Conservation (phyloP, 495 filamentous ascomycete species). For the Acidiella bohemica region DNA sequence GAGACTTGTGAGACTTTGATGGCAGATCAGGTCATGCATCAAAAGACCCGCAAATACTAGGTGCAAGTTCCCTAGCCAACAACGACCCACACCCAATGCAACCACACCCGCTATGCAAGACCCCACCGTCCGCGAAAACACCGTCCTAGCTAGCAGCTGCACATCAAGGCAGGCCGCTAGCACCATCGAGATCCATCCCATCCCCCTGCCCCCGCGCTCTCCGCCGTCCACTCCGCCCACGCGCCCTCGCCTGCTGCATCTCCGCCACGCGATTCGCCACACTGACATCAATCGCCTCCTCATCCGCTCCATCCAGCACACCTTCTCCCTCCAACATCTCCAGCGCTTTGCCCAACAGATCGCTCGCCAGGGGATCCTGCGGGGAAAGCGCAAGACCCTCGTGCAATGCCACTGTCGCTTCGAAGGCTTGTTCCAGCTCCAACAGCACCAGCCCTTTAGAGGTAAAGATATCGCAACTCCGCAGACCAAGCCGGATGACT, state of each 20-base stretch:
- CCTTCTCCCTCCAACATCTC: conserved; percentile 21
- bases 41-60: no score
- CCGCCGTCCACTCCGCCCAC: conserved; percentile 7
- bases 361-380: conserved; percentile 33
- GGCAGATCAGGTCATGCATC: no score
- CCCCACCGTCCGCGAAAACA: no score
- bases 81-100: no score
- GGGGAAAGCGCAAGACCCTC: conserved; percentile 33
- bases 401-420: conserved; percentile 30
- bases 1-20: no score
- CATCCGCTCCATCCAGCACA: conserved; percentile 21
- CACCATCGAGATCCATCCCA: conserved; percentile 15
- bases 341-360: conserved; percentile 29
- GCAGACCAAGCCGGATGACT: conserved; percentile 65
- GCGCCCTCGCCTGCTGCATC: conserved; percentile 8
- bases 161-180: no score
- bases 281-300: conserved; percentile 20
- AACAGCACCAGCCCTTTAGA: conserved; percentile 44
- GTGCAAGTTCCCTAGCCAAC: no score
- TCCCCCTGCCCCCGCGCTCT: conserved; percentile 2
- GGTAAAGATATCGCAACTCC: conserved; percentile 44
- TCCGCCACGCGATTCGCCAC: conserved; percentile 5
- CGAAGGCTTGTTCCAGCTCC: conserved; percentile 28
- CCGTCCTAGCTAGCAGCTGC: no score
- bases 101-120: no score